These are phyloP conservation scores for Stephanodiscus triporus DNA, from an alignment of 108 stramenopile genomes.

Conservation along the genomic window DNA sequence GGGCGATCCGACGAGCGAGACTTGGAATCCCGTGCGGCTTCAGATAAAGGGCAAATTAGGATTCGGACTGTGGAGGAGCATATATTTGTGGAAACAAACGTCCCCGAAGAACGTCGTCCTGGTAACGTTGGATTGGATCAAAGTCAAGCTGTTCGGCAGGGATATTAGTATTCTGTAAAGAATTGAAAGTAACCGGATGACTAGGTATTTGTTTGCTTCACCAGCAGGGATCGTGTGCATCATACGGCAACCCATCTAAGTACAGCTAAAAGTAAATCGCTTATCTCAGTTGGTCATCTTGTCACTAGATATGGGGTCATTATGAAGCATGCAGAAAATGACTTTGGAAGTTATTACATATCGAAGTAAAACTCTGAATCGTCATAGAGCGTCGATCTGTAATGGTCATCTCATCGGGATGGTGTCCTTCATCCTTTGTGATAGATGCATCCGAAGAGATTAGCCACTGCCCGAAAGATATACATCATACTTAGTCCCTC, in stretches of 20 bases:
- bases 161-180: slow-evolving; percentile 69
- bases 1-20: slow-evolving; percentile 32
- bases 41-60: slow-evolving; percentile 81
- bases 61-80: slow-evolving; percentile 80
- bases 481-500: slow-evolving; percentile 4
- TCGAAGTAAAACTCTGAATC: no score
- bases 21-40: slow-evolving; percentile 52
- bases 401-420: no score
- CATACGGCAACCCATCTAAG: no score
- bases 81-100: slow-evolving; percentile 93
- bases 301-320: no score
- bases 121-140: slow-evolving; percentile 92
- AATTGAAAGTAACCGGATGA: neutral
- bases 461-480: neutral
- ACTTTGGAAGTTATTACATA: no score
- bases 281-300: no score
- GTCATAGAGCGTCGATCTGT: no score
- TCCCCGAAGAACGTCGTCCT: slow-evolving; percentile 86
- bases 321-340: no score
- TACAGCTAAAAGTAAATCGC: no score
- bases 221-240: no score
- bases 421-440: no score
- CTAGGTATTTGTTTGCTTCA: neutral
- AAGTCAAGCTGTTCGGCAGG: slow-evolving; percentile 83
- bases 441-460: no score